phyloP scores from a whole-genome alignment of 1,139 yeast species.

The Sugiyamaella pinicola region DNA sequence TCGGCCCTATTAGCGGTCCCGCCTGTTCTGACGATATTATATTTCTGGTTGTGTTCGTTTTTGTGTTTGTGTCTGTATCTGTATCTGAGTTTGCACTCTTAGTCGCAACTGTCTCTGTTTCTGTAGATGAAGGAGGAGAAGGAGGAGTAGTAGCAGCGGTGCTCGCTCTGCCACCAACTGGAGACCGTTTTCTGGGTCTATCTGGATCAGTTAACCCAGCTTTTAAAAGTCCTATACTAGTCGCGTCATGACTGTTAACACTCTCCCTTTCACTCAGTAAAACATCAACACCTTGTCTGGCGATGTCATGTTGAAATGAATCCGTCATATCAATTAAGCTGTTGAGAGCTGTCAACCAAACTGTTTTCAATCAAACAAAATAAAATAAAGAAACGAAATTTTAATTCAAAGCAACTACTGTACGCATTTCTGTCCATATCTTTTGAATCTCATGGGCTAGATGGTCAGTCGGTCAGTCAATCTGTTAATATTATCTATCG shows the following conservation, averaged over 20 bases:
- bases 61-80: neutral
- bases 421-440: too few relatives aligned
- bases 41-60: neutral
- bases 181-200: too few relatives aligned
- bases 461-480: too few relatives aligned
- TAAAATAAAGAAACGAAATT: too few relatives aligned
- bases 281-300: neutral
- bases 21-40: too few relatives aligned
- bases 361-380: too few relatives aligned
- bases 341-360: constrained; percentile 11
- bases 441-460: too few relatives aligned
- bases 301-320: constrained; percentile 8
- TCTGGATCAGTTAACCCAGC: neutral
- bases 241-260: neutral
- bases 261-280: neutral
- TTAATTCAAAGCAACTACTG: too few relatives aligned
- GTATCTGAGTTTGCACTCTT: neutral
- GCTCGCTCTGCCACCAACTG: too few relatives aligned
- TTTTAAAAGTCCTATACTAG: neutral
- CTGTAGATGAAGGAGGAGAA: constrained; percentile 1
- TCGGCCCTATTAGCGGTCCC: neutral
- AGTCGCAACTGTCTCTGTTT: neutral
- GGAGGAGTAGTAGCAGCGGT: neutral
- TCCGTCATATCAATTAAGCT: constrained; percentile 13
- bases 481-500: too few relatives aligned